A percentile compares a stretch with the other conserved stretches of the same genome.
Evolutionary conservation across 805 yeast genomes (phyloP).

Genomic region (Diddensiella santjacobensis): DNA sequence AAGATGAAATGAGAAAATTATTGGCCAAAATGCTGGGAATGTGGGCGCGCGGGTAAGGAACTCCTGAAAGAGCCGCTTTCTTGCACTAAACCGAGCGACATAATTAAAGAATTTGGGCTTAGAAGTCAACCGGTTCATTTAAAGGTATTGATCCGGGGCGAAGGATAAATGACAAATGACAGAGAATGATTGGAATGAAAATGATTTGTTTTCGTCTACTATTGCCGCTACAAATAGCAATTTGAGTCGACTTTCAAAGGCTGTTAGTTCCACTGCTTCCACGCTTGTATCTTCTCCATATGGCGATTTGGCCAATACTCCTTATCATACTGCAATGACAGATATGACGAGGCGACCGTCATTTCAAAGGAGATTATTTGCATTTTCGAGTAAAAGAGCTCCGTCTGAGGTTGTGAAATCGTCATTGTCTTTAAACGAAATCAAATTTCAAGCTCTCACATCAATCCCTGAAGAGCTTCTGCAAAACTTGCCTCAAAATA

Average conservation of each 20-base stretch:
- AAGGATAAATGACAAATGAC: neutral
- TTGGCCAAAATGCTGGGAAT: too few relatives aligned
- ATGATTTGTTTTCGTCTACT: slow-evolving; percentile 35
- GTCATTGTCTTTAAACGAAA: slow-evolving; percentile 33
- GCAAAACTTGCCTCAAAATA: slow-evolving; percentile 44
- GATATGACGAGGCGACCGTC: slow-evolving; percentile 41
- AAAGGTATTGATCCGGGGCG: too few relatives aligned
- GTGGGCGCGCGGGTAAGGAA: too few relatives aligned
- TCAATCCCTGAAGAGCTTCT: slow-evolving; percentile 61
- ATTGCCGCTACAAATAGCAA: slow-evolving; percentile 38
- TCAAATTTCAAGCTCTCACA: slow-evolving; percentile 47
- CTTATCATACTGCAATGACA: slow-evolving; percentile 45
- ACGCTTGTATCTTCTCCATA: slow-evolving; percentile 32
- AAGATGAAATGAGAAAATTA: too few relatives aligned
- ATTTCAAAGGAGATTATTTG: slow-evolving; percentile 39
- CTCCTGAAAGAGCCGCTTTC: too few relatives aligned
- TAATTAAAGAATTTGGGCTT: too few relatives aligned
- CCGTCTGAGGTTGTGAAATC: slow-evolving; percentile 34
- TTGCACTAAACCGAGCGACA: too few relatives aligned
- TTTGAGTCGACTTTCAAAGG: slow-evolving; percentile 35
- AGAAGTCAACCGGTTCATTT: too few relatives aligned
- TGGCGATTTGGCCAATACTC: slow-evolving; percentile 37
- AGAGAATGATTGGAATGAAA: neutral
- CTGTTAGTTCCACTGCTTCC: slow-evolving; percentile 38
- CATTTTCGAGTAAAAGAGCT: slow-evolving; percentile 28